Evolutionary conservation across 2,329 filamentous ascomycete genomes (phyloP), one percentile per base, ranked within the genome.

Genomic region (Aspergillus versicolor): DNA sequence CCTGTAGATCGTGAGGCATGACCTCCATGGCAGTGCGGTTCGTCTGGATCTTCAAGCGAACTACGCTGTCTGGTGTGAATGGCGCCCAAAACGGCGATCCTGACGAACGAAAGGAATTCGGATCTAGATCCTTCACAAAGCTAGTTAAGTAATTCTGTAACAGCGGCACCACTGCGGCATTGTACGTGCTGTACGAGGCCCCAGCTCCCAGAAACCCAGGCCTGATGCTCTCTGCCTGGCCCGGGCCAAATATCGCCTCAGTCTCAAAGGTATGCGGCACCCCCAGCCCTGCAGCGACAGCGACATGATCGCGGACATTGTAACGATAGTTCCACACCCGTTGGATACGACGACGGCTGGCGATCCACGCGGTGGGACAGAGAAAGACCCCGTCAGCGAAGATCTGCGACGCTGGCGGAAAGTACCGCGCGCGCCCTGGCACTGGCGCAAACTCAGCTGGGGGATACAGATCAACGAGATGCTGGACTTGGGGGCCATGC

Each of bases 291-390:
- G 54, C 49, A 2, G 69, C 70, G 2, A 78, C 68, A 44, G 76
- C 70, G 2, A 68, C 64, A 1, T 73, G 69, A 12, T 73, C 67
- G 12, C 70, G 74, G 2, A 82, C 77, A 44, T 82, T 78, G 71
- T 77, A 82, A 0, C 78, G 71, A 60, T 82, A 82, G 44, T 77
- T 76, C 76, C 79, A 82, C 6, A 74, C 72, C 1, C 34, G 34
- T 37, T 13, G 34, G 34, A 37, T 3, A 37, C 12, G 34, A n/a
- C 12, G 34, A 15, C 15, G 34, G n/a, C 34, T 37, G 12, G 12
- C 5, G 34, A 37, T 45, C 34, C 34, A 37, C 12, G 15, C 2
- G 12, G 12, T 37, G 13, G 34, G 34, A 37, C 34, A 37, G 1
- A 37, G 34, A 1, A 37, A 37, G 34, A n/a, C 15, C 15, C 34